Base-by-base conservation (phyloP, 208 protist genomes). In the Paratrypanosoma confusum region DNA sequence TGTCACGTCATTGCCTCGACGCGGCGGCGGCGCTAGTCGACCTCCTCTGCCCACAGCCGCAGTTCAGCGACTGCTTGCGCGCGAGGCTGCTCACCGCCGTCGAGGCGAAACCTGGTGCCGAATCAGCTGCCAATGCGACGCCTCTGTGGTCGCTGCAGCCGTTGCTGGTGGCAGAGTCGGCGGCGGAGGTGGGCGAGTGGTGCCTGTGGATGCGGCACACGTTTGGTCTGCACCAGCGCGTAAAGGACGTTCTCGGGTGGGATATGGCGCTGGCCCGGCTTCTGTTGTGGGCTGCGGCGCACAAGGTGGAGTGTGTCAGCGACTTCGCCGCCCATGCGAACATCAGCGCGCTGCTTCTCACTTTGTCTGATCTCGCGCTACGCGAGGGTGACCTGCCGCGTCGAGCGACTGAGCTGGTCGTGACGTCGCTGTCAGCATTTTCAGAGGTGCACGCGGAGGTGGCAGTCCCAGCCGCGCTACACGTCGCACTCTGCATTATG, bases 1-100 rank as follows among this genome's bases (percentile, higher is more conserved):
- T 65, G 22, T 70, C 72, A 8, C 75, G 76, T 49, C 72, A 76
- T 25, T 63, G 64, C 21, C 45, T 76, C 10, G 67, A 81, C 35
- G 72, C 57, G 20, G 58, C 60, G 5, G 50, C 42, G 5, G 33
- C 14, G 16, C 13, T 61, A 1, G 39, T 70, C 37, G 34, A 6
- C 3, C 27, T 36, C 17, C 27, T n/a, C n/a, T n/a, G n/a, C n/a
- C n/a, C n/a, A n/a, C n/a, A n/a, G n/a, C n/a, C n/a, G n/a, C n/a
- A n/a, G n/a, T n/a, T n/a, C n/a, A n/a, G n/a, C n/a, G n/a, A n/a
- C n/a, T n/a, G n/a, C n/a, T n/a, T n/a, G n/a, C n/a, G n/a, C n/a
- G n/a, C n/a, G n/a, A n/a, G n/a, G n/a, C n/a, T n/a, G n/a, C n/a
- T n/a, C n/a, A n/a, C n/a, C n/a, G n/a, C n/a, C n/a, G n/a, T n/a